Evolutionary conservation across 2,329 filamentous ascomycete genomes (phyloP), one percentile per base, ranked within the genome.

Genomic region (Alternaria infectoria): DNA sequence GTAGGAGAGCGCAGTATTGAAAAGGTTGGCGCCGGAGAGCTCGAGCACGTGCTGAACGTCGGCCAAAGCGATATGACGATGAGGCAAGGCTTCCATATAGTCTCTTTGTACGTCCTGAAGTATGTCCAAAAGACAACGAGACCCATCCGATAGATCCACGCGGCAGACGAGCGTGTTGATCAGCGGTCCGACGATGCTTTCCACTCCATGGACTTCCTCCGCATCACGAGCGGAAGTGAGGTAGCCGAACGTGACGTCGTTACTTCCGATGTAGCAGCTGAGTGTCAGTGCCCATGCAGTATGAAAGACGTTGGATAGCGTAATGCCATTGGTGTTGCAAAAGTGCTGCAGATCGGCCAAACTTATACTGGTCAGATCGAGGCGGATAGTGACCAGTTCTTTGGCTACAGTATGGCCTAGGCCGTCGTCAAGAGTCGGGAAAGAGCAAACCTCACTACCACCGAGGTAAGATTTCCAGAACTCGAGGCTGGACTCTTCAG

Each of bases 1-100:
- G 65, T 84, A 85, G 1, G 83, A 85, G 2, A 85, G 70, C 17
- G 82, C 83, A 11, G 83, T 84, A 57, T 85, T 84, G 73, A 85
- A 84, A 11, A 85, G 72, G 8, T 78, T 76, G 3, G 72, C 70
- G 5, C 74, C 77, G 2, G 68, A 67, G 5, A 76, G 47, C 12
- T 70, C 67, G 28, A 85, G 61, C 4, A 77, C 77, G 59, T 84
- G 83, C 62, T 84, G 82, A 17, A 85, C 81, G 61, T 84, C 83
- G 17, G 83, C 82, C 21, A 85, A 54, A 56, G 32, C 82, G 11
- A 79, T 78, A 62, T 83, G 81, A 3, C 81, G 79, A 66, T 83
- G 78, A 4, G 82, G 76, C 21, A 84, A 68, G 8, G 81, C 80
- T 17, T 84, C 78, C 71, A 84, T 78, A 47, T 84, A 84, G 49